Conservation (phyloP, 768 basidiomycete genomes). For the Boletus rubescentipes region DNA sequence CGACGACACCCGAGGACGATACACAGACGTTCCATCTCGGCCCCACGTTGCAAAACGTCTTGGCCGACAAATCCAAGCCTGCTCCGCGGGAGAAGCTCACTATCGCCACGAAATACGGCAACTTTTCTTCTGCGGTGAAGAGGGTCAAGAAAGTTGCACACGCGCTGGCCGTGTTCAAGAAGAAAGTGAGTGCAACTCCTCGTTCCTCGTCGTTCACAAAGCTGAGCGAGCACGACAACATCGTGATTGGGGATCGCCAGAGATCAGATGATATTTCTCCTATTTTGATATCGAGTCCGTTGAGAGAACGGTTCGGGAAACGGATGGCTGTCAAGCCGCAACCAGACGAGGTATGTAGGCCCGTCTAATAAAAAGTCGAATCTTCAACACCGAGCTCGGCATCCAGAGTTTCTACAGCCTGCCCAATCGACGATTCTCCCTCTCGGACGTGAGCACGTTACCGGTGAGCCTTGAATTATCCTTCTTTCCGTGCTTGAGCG, state of each 20-base stretch:
- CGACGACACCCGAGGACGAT: slow-evolving; percentile 34
- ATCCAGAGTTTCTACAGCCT: slow-evolving; percentile 27
- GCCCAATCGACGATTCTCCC: slow-evolving; percentile 32
- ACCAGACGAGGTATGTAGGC: slow-evolving; percentile 28
- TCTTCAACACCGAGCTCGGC: neutral
- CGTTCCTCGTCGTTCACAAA: neutral
- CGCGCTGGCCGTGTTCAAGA: slow-evolving; percentile 24
- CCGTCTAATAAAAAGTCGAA: neutral
- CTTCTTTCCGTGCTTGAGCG: neutral
- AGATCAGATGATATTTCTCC: slow-evolving; percentile 25
- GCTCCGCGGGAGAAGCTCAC: slow-evolving; percentile 1
- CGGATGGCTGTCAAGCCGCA: slow-evolving; percentile 25
- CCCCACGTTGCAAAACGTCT: slow-evolving; percentile 1
- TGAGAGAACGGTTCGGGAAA: slow-evolving; percentile 32
- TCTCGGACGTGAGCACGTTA: slow-evolving; percentile 19
- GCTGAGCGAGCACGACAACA: neutral
- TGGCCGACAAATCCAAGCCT: slow-evolving; percentile 5
- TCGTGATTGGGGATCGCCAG: neutral
- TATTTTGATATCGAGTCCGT: slow-evolving; percentile 24
- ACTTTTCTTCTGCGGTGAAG: slow-evolving; percentile 20
- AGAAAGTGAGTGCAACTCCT: slow-evolving; percentile 17
- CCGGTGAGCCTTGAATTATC: slow-evolving; percentile 12
- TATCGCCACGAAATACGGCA: slow-evolving; percentile 12
- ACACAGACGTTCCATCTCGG: slow-evolving; percentile 23
- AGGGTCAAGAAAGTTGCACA: slow-evolving; percentile 22